Conservation (phyloP, 2,329 filamentous ascomycete genomes). For the Fusarium dlaminii region DNA sequence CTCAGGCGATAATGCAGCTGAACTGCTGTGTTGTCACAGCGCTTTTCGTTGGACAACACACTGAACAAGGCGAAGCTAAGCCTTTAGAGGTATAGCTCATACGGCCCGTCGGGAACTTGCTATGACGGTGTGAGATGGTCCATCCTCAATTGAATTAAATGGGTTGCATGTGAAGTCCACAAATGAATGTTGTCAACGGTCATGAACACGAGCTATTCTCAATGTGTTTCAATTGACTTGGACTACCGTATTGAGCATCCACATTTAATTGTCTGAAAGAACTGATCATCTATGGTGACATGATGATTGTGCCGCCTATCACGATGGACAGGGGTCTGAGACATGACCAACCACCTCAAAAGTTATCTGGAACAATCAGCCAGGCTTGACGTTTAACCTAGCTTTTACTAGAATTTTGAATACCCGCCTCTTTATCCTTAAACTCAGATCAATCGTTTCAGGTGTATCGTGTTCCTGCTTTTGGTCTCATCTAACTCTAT, state of each 20-base stretch:
- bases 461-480: background rate
- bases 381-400: background rate
- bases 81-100: background rate
- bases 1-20: constrained; percentile 20
- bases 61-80: constrained; percentile 1
- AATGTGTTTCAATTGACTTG: background rate
- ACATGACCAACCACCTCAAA: constrained; percentile 21
- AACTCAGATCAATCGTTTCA: background rate
- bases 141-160: background rate
- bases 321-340: constrained; percentile 5
- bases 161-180: background rate
- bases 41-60: constrained; percentile 12
- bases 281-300: background rate
- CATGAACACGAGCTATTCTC: background rate
- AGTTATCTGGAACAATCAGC: background rate
- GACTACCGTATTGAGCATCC: background rate
- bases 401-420: background rate
- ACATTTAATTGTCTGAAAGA: background rate
- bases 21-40: constrained; percentile 34
- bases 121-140: constrained; percentile 11
- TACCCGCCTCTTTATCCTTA: background rate
- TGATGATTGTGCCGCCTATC: background rate
- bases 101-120: constrained; percentile 34
- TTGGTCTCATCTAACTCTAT: background rate
- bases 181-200: background rate